phyloP scores from a whole-genome alignment of 768 basidiomycete species.

The Mycena capillaripes region DNA sequence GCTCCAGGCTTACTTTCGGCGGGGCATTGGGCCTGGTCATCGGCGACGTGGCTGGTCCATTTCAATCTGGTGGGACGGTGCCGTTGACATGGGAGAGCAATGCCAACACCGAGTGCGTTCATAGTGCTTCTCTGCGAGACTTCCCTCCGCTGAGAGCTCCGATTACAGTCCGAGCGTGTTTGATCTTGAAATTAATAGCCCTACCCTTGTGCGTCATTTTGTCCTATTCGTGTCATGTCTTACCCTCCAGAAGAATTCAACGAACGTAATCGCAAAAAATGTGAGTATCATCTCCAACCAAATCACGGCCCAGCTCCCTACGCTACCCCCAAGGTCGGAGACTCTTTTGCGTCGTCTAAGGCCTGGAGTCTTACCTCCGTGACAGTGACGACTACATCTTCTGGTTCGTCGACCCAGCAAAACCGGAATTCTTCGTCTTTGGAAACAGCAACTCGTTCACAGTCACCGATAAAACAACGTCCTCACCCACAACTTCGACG shows the following conservation, averaged over 20 bases:
- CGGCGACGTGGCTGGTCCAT: neutral
- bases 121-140: neutral
- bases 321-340: neutral
- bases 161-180: neutral
- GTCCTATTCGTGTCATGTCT: neutral
- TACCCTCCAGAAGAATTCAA: neutral
- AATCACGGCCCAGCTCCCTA: neutral
- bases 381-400: neutral
- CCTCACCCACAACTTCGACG: too few relatives aligned
- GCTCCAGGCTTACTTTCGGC: too few relatives aligned
- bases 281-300: neutral
- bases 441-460: neutral
- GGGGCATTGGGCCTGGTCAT: too few relatives aligned
- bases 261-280: neutral
- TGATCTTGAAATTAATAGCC: neutral
- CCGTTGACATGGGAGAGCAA: neutral
- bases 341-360: too few relatives aligned
- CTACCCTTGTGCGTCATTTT: neutral
- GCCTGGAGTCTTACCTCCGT: too few relatives aligned
- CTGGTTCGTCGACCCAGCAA: too few relatives aligned
- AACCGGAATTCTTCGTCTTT: neutral
- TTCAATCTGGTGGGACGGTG: neutral
- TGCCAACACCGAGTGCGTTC: neutral
- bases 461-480: too few relatives aligned
- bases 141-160: neutral